Evolutionary conservation across 2,329 filamentous ascomycete genomes (phyloP), one percentile per base, ranked within the genome.

Genomic region (Phyllosticta citriasiana): DNA sequence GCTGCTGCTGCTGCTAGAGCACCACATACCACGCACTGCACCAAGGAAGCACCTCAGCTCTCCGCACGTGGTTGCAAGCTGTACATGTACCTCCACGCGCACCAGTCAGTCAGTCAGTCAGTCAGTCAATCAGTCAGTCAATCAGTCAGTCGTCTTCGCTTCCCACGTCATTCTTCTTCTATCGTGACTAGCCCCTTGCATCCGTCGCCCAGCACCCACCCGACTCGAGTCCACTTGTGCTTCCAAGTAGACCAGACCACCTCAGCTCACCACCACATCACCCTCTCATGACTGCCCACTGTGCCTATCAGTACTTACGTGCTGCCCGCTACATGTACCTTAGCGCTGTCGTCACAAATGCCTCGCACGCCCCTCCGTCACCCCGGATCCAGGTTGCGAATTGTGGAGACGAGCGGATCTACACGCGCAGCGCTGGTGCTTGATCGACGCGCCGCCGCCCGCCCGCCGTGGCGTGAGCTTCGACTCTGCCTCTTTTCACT

Each of bases 261-360:
- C 40, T 60, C 58, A 60, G 35, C 19, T 40, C 25, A 30, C 33
- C 58, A 54, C 55, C 58, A 60, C 58, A 35, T 60, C 58, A 60
- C 58, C 24, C 58, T 60, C 58, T 55, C 53, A 53, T 60, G 58
- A 60, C 57, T n/a, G 19, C 24, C 9, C 19, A 2, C 56, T 22
- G 19, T 22, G 19, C 19, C 19, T 22, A 22, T 22, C 19, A 22
- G 19, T 22, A 22, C 19, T 1, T 22, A 22, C 19, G 19, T 22
- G 19, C 9, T 24, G 57, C 27, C 26, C 6, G 2, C 30, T 33
- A 33, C 9, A 40, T 40, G 5, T 6, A 9, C 33, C 10, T 40
- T 40, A n/a, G 16, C 40, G n/a, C 40, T 47, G 40, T 40, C 33
- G 33, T 40, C 33, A 40, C 33, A 12, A 2, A 40, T 47, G 40